phyloP scores from a whole-genome alignment of 768 basidiomycete genomes.

The Kwoniella europaea region DNA sequence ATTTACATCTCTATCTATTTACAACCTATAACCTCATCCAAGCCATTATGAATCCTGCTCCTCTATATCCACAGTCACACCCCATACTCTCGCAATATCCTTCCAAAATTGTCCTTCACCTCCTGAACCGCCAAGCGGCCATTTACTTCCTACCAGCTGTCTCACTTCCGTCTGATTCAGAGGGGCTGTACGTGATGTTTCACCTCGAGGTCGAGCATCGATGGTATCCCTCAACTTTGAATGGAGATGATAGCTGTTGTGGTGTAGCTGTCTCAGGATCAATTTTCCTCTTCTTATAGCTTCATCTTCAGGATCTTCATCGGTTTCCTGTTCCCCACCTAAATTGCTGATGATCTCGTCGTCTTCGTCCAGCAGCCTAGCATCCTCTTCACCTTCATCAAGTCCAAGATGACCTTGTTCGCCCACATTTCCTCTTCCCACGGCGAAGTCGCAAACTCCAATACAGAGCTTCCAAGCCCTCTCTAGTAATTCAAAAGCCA shows the following conservation, averaged over 20 bases:
- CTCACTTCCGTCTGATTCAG: conserved; percentile 35
- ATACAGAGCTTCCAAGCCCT: conserved; percentile 49
- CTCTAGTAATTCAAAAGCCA: conserved; percentile 43
- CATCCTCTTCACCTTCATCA: conserved; percentile 46
- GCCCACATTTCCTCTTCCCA: conserved; percentile 36
- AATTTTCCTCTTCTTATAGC: conserved; percentile 35
- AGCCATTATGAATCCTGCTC: neutral
- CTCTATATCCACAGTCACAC: conserved; percentile 20
- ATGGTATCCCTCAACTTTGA: conserved; percentile 18
- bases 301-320: conserved; percentile 29
- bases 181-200: neutral
- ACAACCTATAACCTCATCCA: neutral
- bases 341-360: neutral
- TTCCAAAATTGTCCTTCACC: conserved; percentile 34
- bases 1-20: neutral
- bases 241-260: conserved; percentile 45
- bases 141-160: conserved; percentile 32
- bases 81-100: conserved; percentile 37
- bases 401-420: conserved; percentile 30
- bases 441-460: conserved; percentile 54
- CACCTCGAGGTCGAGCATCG: neutral
- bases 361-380: conserved; percentile 23
- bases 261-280: conserved; percentile 43
- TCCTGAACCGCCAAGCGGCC: conserved; percentile 18
- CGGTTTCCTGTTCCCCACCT: conserved; percentile 12